Evolutionary conservation across 2,329 filamentous ascomycete species (phyloP).

Genomic region (Fusarium cyanostomum): DNA sequence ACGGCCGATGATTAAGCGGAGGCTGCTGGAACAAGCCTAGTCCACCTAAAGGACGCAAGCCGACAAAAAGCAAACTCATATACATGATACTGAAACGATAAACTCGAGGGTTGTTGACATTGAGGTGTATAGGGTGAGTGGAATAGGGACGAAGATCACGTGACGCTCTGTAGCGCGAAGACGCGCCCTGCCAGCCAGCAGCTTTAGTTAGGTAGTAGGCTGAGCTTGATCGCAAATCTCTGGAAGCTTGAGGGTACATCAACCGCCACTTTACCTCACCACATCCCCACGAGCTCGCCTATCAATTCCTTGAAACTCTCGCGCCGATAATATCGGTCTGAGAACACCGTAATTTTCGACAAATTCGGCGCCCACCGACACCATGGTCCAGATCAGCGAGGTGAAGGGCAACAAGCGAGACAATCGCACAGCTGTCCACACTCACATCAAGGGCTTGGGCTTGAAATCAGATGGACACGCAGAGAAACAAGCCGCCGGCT

Average conservation of each 20-base stretch:
- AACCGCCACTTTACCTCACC: conserved; percentile 26
- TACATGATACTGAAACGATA: not conserved
- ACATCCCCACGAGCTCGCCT: conserved; percentile 8
- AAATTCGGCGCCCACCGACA: conserved; percentile 48
- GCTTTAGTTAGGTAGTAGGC: conserved; percentile 41
- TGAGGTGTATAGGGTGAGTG: conserved; percentile 19
- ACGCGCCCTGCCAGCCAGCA: conserved; percentile 40
- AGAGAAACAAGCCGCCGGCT: conserved; percentile 81
- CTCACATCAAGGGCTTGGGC: conserved; percentile 95
- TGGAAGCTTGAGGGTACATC: conserved; percentile 37
- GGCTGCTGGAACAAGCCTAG: too few relatives aligned
- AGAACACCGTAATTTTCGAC: conserved; percentile 12
- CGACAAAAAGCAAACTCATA: too few relatives aligned
- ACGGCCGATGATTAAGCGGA: too few relatives aligned
- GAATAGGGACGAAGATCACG: conserved; percentile 31
- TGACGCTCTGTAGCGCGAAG: conserved; percentile 39
- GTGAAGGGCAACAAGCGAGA: conserved; percentile 95
- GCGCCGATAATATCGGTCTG: not conserved
- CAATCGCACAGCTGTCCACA: conserved; percentile 95
- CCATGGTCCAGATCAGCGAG: conserved; percentile 91
- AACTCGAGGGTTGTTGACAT: not conserved
- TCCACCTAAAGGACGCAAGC: too few relatives aligned
- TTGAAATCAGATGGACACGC: conserved; percentile 86
- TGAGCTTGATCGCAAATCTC: conserved; percentile 49
- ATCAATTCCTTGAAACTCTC: conserved; percentile 11